These are phyloP conservation scores for Fusarium sublunatum DNA, from an alignment of 2,329 filamentous ascomycete species.

Conservation along the genomic window DNA sequence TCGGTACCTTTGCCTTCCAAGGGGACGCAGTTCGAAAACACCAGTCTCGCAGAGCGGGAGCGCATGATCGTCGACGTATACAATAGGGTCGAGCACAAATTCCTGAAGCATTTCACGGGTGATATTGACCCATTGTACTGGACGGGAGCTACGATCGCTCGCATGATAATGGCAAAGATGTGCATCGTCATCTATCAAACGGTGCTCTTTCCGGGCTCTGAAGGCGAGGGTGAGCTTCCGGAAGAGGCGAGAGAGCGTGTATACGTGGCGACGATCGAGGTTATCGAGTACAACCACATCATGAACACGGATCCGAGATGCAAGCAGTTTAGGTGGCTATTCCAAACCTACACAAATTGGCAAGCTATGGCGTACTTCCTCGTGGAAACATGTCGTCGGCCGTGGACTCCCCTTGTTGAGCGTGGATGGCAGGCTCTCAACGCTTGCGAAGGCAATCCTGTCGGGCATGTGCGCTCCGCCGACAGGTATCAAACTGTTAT, in stretches of 20 bases:
- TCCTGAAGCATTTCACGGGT: conserved; percentile 63
- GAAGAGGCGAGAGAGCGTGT: conserved; percentile 74
- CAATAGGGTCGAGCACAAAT: conserved; percentile 65
- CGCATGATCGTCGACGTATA: conserved; percentile 64
- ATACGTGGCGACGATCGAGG: conserved; percentile 77
- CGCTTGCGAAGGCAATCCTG: conserved; percentile 52
- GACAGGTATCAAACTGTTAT: conserved; percentile 61
- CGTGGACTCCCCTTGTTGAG: conserved; percentile 63
- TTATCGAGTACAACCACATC: conserved; percentile 75
- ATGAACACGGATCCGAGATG: conserved; percentile 68
- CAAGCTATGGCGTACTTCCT: conserved; percentile 62
- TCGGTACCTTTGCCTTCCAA: conserved; percentile 49
- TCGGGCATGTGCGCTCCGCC: conserved; percentile 58
- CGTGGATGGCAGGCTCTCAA: conserved; percentile 62
- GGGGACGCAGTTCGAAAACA: conserved; percentile 35
- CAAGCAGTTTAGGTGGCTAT: conserved; percentile 62
- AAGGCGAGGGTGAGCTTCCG: conserved; percentile 65
- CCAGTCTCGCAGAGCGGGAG: conserved; percentile 53
- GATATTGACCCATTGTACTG: conserved; percentile 68
- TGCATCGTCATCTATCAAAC: conserved; percentile 82
- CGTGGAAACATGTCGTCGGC: conserved; percentile 58
- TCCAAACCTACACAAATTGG: conserved; percentile 64
- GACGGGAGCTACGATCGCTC: conserved; percentile 74
- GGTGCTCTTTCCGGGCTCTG: conserved; percentile 69
- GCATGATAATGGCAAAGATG: conserved; percentile 81